Percentiles rank a stretch among this genome's conserved stretches.
These are phyloP conservation scores for Setaria viridis DNA, from an alignment of 202 grass and related monocot genomes.

Conservation along the genomic window DNA sequence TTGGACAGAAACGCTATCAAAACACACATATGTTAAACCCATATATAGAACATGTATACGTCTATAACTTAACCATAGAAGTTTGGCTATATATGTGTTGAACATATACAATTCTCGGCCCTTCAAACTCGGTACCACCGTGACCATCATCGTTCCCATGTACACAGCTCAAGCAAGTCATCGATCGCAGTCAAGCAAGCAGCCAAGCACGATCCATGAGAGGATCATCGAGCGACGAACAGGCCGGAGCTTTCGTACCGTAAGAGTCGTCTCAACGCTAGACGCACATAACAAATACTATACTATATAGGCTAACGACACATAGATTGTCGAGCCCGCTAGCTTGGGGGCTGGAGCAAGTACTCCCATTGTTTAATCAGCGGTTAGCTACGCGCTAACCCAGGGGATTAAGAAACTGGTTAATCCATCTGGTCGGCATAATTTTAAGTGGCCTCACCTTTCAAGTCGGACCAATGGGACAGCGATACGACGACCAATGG, in stretches of 20 bases:
- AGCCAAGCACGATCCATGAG: neutral
- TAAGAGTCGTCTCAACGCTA: constrained; percentile 6
- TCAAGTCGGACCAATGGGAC: constrained; percentile 37
- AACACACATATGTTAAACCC: no score
- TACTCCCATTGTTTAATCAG: neutral
- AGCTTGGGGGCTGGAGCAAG: neutral
- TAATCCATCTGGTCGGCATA: constrained; percentile 49
- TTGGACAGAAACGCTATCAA: no score
- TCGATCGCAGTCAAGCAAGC: neutral
- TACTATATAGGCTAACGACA: constrained; percentile 9
- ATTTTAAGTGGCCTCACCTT: constrained; percentile 32
- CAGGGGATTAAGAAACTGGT: constrained; percentile 32
- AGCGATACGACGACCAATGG: constrained; percentile 49
- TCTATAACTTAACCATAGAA: no score
- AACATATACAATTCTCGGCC: no score
- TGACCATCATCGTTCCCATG: no score
- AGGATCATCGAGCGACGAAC: constrained; percentile 1
- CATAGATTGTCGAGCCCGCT: constrained; percentile 14
- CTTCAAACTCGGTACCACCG: no score
- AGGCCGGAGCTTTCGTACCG: constrained; percentile 19
- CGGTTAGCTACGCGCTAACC: constrained; percentile 27
- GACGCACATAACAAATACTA: neutral
- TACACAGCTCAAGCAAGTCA: neutral
- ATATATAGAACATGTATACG: no score
- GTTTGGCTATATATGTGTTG: no score